A percentile compares a stretch with the other conserved stretches of the same genome.
Evolutionary conservation across 495 filamentous ascomycete genomes (phyloP).

Genomic region (Barbatosphaeria neglecta): DNA sequence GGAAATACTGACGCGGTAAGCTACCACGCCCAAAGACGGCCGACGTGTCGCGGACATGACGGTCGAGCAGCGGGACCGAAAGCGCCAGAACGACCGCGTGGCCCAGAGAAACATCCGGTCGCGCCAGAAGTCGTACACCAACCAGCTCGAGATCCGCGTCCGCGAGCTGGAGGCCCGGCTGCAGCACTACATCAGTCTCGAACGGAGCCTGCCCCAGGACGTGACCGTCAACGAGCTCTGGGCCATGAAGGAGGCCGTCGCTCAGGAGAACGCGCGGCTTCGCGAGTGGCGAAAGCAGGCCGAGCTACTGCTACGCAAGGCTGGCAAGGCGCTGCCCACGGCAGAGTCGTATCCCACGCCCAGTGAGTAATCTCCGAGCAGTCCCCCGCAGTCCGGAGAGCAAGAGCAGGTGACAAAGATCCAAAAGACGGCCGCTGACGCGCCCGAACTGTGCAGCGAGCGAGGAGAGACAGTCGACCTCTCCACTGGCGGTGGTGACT

Average conservation of each 20-base stretch:
- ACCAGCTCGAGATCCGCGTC: constrained; percentile 58
- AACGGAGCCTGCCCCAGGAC: no score
- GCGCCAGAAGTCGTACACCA: constrained; percentile 72
- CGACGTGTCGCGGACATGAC: constrained; percentile 63
- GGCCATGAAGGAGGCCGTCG: constrained; percentile 24
- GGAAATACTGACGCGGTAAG: neutral
- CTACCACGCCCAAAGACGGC: constrained; percentile 29
- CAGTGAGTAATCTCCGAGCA: constrained; percentile 10
- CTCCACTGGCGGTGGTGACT: constrained; percentile 4
- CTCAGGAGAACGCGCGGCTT: constrained; percentile 20
- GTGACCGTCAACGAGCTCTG: constrained; percentile 22
- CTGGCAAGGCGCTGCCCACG: constrained; percentile 4
- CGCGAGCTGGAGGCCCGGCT: constrained; percentile 35
- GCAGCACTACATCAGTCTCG: neutral
- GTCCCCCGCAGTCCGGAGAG: neutral
- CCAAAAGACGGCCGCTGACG: neutral
- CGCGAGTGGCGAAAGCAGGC: constrained; percentile 12
- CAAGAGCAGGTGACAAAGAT: neutral
- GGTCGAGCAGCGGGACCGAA: constrained; percentile 60
- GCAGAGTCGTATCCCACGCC: constrained; percentile 4
- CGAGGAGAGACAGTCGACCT: constrained; percentile 4
- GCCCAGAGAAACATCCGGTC: constrained; percentile 79
- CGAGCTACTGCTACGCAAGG: no score
- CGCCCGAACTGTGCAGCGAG: neutral
- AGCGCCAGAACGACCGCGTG: constrained; percentile 81